phyloP scores from a whole-genome alignment of 805 yeast species.

The Maudiozyma pseudohumilis region DNA sequence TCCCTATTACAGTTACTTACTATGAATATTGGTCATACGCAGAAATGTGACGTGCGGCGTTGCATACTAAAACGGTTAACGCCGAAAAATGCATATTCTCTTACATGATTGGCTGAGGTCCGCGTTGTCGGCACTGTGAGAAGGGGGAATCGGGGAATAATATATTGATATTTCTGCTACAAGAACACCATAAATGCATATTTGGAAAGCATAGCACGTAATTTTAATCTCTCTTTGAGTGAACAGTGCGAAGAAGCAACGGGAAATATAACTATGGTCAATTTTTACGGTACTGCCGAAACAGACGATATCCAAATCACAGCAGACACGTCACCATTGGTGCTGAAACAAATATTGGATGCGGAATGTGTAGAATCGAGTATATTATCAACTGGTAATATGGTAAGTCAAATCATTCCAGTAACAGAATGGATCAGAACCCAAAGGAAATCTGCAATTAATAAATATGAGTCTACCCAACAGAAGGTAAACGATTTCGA shows the following conservation, averaged over 20 bases:
- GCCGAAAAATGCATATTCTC: neutral
- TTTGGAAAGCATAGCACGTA: too few relatives aligned
- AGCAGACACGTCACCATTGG: constrained; percentile 1
- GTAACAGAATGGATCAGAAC: constrained; percentile 7
- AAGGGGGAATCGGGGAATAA: too few relatives aligned
- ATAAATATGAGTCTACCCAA: constrained; percentile 7
- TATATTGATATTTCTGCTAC: too few relatives aligned
- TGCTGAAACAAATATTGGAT: constrained; percentile 2
- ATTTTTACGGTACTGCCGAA: neutral
- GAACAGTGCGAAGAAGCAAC: too few relatives aligned
- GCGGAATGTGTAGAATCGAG: constrained; percentile 1
- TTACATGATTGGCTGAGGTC: neutral
- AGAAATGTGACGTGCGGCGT: too few relatives aligned
- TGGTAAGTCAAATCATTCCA: constrained; percentile 9
- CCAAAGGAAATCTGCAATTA: neutral
- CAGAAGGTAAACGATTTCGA: constrained; percentile 2
- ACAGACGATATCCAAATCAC: neutral
- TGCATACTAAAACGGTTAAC: neutral
- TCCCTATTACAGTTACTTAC: too few relatives aligned
- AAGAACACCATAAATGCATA: too few relatives aligned
- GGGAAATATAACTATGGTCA: neutral
- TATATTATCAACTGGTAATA: constrained; percentile 12
- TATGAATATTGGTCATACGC: too few relatives aligned
- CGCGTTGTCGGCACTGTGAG: too few relatives aligned
- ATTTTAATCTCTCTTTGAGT: too few relatives aligned